A percentile compares a stretch with the other conserved stretches of the same genome.
phyloP scores from a whole-genome alignment of 257 asterid species.

The Solanum pimpinellifolium region DNA sequence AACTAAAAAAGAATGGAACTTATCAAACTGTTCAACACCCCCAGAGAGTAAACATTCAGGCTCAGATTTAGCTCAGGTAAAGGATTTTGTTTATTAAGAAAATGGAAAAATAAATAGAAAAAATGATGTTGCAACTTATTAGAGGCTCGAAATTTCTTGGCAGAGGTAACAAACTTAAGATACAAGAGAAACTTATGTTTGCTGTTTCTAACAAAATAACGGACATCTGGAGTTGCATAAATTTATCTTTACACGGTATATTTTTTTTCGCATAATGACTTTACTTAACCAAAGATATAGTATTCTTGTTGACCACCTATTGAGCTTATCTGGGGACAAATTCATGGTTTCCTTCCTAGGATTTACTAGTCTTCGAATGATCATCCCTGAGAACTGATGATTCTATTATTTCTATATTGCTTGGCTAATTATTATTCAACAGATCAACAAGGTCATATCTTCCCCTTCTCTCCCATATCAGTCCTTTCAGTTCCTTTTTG shows the following conservation, averaged over 20 bases:
- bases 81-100: neutral
- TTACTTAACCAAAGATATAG: neutral
- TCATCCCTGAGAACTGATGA: neutral
- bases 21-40: constrained; percentile 77
- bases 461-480: neutral
- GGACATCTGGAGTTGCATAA: neutral
- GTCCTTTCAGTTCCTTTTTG: neutral
- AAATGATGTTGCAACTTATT: neutral
- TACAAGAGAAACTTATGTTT: neutral
- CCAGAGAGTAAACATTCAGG: constrained; percentile 78
- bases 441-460: neutral
- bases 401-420: neutral
- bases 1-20: constrained; percentile 67
- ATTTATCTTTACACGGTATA: neutral
- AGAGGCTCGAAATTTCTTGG: neutral
- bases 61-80: constrained; percentile 76
- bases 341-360: neutral
- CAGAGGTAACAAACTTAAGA: neutral
- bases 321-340: neutral
- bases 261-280: neutral
- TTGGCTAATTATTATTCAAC: neutral
- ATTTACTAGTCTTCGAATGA: neutral
- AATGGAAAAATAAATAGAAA: neutral
- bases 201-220: neutral
- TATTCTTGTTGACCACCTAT: neutral